A percentile compares a stretch with the other conserved stretches of the same genome.
Conservation (phyloP, 2,329 filamentous ascomycete genomes). For the Calonectria naviculata region DNA sequence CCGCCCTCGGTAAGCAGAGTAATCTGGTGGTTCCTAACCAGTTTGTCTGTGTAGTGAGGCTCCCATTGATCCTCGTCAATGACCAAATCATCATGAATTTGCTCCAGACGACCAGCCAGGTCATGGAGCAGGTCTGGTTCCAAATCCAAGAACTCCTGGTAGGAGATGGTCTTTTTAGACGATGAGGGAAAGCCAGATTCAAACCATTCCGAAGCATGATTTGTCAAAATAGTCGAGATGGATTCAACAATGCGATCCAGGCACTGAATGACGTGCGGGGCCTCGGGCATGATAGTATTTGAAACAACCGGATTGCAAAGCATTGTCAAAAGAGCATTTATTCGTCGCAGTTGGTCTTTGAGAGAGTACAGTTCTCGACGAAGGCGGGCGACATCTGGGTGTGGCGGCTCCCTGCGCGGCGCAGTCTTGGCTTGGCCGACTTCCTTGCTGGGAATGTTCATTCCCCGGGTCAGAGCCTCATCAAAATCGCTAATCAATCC, state of each 20-base stretch:
- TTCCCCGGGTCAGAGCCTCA: conserved; percentile 26
- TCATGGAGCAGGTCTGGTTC: conserved; percentile 32
- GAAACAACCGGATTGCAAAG: neutral
- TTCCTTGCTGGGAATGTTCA: conserved; percentile 18
- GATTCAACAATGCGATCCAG: conserved; percentile 15
- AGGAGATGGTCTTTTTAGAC: conserved; percentile 12
- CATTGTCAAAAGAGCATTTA: conserved; percentile 8
- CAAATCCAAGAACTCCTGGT: conserved; percentile 26
- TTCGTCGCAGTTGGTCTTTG: conserved; percentile 29
- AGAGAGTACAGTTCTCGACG: conserved; percentile 31
- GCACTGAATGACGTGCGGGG: neutral
- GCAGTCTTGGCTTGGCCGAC: accelerated
- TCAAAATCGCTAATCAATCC: conserved; percentile 29
- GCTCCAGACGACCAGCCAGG: conserved; percentile 20
- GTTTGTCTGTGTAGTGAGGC: neutral
- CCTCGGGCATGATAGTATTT: neutral
- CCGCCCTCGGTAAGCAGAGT: conserved; percentile 24
- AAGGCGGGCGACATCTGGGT: conserved; percentile 24
- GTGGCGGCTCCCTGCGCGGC: conserved; percentile 7
- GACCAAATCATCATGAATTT: conserved; percentile 26
- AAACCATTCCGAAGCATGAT: conserved; percentile 39
- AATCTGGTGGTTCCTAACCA: conserved; percentile 31
- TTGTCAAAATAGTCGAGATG: conserved; percentile 34
- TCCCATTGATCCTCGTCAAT: neutral
- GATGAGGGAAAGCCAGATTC: conserved; percentile 19